Evolutionary conservation across 1,284 basidiomycete species (phyloP), one percentile per base, ranked within the genome.

Genomic region (Phylloboletellus chloephorus): DNA sequence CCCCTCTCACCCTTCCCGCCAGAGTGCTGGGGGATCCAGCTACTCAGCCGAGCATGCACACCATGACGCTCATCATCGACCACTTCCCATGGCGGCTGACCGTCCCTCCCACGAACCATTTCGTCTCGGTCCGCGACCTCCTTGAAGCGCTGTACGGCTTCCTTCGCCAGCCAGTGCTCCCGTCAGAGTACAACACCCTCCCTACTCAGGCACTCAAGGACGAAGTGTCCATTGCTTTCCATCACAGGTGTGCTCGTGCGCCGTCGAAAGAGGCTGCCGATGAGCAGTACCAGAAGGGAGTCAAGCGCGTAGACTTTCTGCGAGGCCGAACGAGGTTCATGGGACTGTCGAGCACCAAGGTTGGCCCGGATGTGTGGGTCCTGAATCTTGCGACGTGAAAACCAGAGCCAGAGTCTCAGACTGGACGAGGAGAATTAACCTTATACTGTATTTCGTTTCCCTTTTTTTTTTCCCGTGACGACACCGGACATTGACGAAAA

Each of bases 291-390:
- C 48, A 46, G 5, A 64, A 66, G 51, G 71, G 72, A 0, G 49
- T 75, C 9, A 69, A 68, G 44, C 60, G 68, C 21, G 62, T 74
- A 0, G 72, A 74, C 47, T 68, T 74, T 46, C 50, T 75, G 38
- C 56, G 57, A 21, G 63, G 61, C 20, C 56, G 56, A 16, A 66
- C 56, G 13, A 54, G 45, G 9, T 72, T 72, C 49, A 52, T 57
- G 46, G 71, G 72, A 41, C 38, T 52, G 31, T 64, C 59, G 2
- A 61, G 59, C 51, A 60, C 61, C 42, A 63, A 60, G 48, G 9
- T 44, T 6, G 58, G 58, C 3, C 61, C 58, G 0, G 48, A 62
- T 17, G 42, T 49, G 0, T 60, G 61, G 58, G 6, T 31, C 24
- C 19, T 63, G 9, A 62, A 62, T 46, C 46, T 60, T 7, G 39